phyloP scores from a whole-genome alignment of 176 grass and related monocot genomes.

The Thalia dealbata region DNA sequence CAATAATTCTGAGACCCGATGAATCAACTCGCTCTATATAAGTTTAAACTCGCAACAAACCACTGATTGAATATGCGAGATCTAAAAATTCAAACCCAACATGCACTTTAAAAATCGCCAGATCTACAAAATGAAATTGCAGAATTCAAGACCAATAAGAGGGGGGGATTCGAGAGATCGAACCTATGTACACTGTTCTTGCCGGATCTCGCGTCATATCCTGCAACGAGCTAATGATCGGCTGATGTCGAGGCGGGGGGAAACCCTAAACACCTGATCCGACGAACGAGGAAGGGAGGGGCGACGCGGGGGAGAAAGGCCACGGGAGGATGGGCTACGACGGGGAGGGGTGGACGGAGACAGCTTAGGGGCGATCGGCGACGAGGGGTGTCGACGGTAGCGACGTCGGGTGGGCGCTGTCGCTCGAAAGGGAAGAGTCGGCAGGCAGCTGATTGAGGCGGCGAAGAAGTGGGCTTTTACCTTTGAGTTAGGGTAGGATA shows the following conservation, averaged over 20 bases:
- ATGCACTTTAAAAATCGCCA: neutral
- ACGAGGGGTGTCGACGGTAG: too few relatives aligned
- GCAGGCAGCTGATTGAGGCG: too few relatives aligned
- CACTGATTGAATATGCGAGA: neutral
- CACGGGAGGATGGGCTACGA: neutral
- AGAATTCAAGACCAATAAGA: neutral
- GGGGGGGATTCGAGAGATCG: constrained; percentile 5
- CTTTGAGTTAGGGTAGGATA: too few relatives aligned
- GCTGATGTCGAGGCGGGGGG: neutral
- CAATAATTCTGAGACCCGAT: too few relatives aligned
- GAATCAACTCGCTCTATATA: too few relatives aligned
- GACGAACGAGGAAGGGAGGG: too few relatives aligned
- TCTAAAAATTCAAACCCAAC: neutral
- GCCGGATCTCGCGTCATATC: constrained; percentile 57
- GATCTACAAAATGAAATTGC: neutral
- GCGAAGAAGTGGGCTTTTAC: too few relatives aligned
- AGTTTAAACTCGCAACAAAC: neutral
- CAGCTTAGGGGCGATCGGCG: too few relatives aligned
- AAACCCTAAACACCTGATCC: neutral
- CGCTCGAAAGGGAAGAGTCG: too few relatives aligned
- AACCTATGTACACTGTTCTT: constrained; percentile 72
- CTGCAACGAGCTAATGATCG: neutral
- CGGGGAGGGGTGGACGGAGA: too few relatives aligned
- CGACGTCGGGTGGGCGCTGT: too few relatives aligned
- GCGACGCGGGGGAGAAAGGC: neutral